Evolutionary conservation across 2,329 filamentous ascomycete genomes (phyloP), one percentile per base, ranked within the genome.

Genomic region (Diaporthe citriasiana): DNA sequence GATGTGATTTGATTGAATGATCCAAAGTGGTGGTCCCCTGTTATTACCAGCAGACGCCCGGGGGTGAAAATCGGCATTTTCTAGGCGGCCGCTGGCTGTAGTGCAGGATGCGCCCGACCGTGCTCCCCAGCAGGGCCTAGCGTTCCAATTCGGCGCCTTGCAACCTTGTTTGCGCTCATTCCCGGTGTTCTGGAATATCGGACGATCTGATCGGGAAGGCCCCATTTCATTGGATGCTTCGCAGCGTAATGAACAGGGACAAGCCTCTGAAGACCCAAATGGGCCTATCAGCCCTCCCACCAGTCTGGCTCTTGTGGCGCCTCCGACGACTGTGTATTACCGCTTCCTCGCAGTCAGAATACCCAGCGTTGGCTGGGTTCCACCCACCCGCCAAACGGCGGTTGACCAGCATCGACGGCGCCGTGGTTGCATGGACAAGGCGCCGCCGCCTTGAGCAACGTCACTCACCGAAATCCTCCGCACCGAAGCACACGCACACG

Each of bases 191-290:
- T 72, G 70, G 45, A 72, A 42, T 72, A 72, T 72, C 60, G 38
- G 73, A 74, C 69, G 73, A 68, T 72, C 59, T 68, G 53, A 72
- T 69, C 42, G 69, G 69, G 69, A 60, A 71, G 47, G 33, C 63
- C 50, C 45, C 69, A 60, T 50, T 40, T 53, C 56, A 69, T 65
- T 73, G 60, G 55, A 22, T 56, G 42, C 55, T 25, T 15, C 42
- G 40, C 25, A 35, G 25, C 47, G 35, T n/a, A 45, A 27, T n/a
- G 22, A 27, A 68, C 51, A 55, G 71, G 71, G 71, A 68, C 51
- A 35, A 69, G 42, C 47, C 72, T 60, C 47, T 68, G 45, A n/a
- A 12, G 15, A 22, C 33, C 47, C 45, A 51, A 38, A 45, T 19
- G 33, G 45, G 45, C 45, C 60, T 38, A 27, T 25, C 63, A 38